These are phyloP conservation scores for Penicillium ochrochloron DNA, from an alignment of 495 filamentous ascomycete genomes.

Conservation along the genomic window DNA sequence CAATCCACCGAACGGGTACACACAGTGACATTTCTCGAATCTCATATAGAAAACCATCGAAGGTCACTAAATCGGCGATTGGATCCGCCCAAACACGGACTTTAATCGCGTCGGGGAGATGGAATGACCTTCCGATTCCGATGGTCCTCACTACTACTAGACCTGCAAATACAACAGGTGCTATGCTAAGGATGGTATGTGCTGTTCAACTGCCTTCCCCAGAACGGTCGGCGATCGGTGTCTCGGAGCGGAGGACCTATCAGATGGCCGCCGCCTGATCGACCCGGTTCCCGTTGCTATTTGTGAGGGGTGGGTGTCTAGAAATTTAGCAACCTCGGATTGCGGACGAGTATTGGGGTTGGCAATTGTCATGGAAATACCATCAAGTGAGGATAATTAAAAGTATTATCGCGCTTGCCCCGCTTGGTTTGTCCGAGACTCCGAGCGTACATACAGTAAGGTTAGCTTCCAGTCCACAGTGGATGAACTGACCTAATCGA, in stretches of 20 bases:
- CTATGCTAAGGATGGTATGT: too few relatives aligned
- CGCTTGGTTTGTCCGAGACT: neutral
- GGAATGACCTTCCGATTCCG: neutral
- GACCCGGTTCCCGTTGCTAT: conserved; percentile 3
- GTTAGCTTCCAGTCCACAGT: neutral
- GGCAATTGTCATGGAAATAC: conserved; percentile 5
- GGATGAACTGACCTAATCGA: conserved; percentile 4
- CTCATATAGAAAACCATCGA: neutral
- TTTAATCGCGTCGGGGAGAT: neutral
- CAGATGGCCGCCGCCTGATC: conserved; percentile 13
- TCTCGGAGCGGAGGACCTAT: conserved; percentile 28
- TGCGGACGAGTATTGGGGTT: neutral
- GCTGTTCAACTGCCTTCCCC: conserved; percentile 7
- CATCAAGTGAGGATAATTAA: neutral
- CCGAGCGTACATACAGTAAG: too few relatives aligned
- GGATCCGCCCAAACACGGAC: neutral
- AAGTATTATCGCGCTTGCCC: neutral
- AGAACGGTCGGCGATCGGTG: conserved; percentile 24
- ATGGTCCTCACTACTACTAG: neutral
- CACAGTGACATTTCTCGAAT: neutral
- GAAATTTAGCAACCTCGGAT: neutral
- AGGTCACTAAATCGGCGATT: neutral
- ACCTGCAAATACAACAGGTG: too few relatives aligned
- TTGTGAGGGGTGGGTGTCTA: neutral
- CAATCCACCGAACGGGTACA: neutral